A percentile compares a stretch with the other conserved stretches of the same genome.
Evolutionary conservation across 306 rosid species (phyloP).

Genomic region (Fragaria iinumae): DNA sequence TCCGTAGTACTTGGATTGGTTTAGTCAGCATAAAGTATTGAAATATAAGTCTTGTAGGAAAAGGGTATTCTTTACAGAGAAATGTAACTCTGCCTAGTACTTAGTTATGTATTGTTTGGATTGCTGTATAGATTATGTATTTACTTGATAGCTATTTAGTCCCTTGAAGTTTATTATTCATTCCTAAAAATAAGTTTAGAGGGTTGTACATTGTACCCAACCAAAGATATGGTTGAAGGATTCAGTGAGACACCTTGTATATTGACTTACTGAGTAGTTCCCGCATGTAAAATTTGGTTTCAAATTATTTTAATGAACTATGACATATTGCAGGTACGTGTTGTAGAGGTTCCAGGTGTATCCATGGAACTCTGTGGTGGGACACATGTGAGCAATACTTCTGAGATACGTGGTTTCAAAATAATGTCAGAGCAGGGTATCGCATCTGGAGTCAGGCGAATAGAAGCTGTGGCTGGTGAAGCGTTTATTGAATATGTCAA

Average conservation of each 20-base stretch:
- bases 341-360: conserved; percentile 93
- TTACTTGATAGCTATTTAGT: background rate
- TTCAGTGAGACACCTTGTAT: background rate
- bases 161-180: background rate
- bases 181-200: background rate
- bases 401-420: conserved; percentile 93
- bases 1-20: background rate
- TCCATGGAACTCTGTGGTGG: conserved; percentile 99
- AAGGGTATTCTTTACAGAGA: background rate
- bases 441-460: conserved; percentile 92
- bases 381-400: conserved; percentile 83
- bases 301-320: conserved; percentile 17
- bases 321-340: conserved; percentile 72
- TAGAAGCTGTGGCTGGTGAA: conserved; percentile 97
- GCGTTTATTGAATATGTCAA: conserved; percentile 82
- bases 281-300: background rate
- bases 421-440: conserved; percentile 92
- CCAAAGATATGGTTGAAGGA: background rate
- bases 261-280: background rate
- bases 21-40: background rate
- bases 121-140: background rate
- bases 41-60: background rate
- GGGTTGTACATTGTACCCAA: background rate
- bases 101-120: background rate
- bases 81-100: background rate